Evolutionary conservation across 2,329 filamentous ascomycete species (phyloP).

Genomic region (Calonectria hawksworthii): DNA sequence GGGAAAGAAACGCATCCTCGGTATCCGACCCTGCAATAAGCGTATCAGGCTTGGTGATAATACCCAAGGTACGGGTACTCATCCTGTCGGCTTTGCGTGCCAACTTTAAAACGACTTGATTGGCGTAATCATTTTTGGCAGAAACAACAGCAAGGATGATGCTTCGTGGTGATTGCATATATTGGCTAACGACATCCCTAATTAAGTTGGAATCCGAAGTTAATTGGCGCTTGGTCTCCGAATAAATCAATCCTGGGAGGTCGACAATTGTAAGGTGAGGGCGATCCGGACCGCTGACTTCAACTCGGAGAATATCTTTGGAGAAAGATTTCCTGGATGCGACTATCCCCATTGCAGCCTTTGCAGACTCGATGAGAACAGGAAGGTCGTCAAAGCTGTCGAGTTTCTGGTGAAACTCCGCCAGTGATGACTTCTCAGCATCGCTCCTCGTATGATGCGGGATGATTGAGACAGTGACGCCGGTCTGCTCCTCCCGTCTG

Average conservation of each 20-base stretch:
- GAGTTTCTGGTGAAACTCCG: conserved; percentile 42
- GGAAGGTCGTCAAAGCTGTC: conserved; percentile 33
- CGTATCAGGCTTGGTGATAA: conserved; percentile 71
- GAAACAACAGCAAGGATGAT: conserved; percentile 74
- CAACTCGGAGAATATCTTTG: conserved; percentile 63
- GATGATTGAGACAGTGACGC: conserved; percentile 51
- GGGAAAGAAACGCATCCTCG: conserved; percentile 55
- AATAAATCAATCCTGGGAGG: conserved; percentile 69
- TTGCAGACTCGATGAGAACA: conserved; percentile 57
- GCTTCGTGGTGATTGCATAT: conserved; percentile 69
- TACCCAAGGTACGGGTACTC: conserved; percentile 64
- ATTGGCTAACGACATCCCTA: conserved; percentile 62
- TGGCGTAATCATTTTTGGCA: conserved; percentile 69
- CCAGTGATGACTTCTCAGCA: conserved; percentile 40
- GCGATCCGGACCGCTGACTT: conserved; percentile 62
- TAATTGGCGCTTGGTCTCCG: conserved; percentile 61
- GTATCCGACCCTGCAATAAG: conserved; percentile 50
- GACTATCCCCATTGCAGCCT: conserved; percentile 63
- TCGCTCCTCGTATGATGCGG: conserved; percentile 48
- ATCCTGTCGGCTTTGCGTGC: conserved; percentile 47
- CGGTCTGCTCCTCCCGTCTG: conserved; percentile 49
- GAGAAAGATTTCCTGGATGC: conserved; percentile 55
- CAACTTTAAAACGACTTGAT: conserved; percentile 69
- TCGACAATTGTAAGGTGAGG: conserved; percentile 72
- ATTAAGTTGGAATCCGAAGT: conserved; percentile 60